Evolutionary conservation across 805 yeast genomes (phyloP).

Genomic region (Ogataea polymorpha): DNA sequence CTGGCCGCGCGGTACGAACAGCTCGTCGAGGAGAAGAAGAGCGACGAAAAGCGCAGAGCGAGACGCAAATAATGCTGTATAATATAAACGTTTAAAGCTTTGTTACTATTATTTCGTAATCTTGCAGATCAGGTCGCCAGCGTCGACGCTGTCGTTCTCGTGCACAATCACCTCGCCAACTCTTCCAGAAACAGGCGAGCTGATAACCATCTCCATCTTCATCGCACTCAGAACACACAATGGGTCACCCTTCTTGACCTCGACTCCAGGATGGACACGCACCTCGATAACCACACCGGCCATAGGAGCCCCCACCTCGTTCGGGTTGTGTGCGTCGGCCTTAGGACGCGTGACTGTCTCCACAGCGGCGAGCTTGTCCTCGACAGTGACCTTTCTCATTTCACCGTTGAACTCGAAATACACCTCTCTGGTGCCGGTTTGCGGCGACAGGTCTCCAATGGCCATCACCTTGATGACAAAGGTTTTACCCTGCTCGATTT

Average conservation of each 20-base stretch:
- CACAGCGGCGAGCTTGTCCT: conserved; percentile 81
- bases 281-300: conserved; percentile 97
- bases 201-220: conserved; percentile 99
- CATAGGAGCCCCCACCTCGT: conserved; percentile 98
- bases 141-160: conserved; percentile 95
- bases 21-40: conserved; percentile 6
- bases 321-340: conserved; percentile 83
- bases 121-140: conserved; percentile 78
- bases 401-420: conserved; percentile 98
- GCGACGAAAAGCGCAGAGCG: conserved; percentile 15
- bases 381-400: conserved; percentile 90
- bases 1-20: conserved; percentile 25
- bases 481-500: conserved; percentile 92
- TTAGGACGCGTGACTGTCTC: conserved; percentile 85
- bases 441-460: conserved; percentile 78
- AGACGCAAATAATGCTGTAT: conserved; percentile 2
- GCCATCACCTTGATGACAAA: conserved; percentile 90
- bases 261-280: conserved; percentile 81
- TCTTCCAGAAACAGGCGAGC: conserved; percentile 86
- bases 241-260: conserved; percentile 95
- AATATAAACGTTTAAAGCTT: background rate
- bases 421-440: conserved; percentile 91
- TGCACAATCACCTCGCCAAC: conserved; percentile 72
- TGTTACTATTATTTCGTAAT: conserved; percentile 35
- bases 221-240: conserved; percentile 91